Evolutionary conservation across 2,329 filamentous ascomycete genomes (phyloP).

Genomic region (Penicillium sp.): DNA sequence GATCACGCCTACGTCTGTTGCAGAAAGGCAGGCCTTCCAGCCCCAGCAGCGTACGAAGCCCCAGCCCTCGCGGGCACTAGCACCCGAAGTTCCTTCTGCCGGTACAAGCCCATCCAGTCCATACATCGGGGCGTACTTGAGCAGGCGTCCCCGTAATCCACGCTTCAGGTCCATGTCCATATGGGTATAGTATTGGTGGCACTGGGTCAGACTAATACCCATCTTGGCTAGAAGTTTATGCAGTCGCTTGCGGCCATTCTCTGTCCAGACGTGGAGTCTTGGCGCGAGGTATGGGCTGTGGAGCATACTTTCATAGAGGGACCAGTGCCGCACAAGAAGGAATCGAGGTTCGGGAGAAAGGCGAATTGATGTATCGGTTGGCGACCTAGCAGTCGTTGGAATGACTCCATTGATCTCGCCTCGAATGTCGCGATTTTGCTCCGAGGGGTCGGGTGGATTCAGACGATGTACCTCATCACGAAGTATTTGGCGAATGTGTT

Average conservation of each 20-base stretch:
- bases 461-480: slow-evolving; percentile 91
- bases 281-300: slow-evolving; percentile 95
- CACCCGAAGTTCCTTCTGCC: slow-evolving; percentile 69
- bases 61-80: slow-evolving; percentile 84
- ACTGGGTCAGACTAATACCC: slow-evolving; percentile 91
- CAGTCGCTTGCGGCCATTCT: slow-evolving; percentile 80
- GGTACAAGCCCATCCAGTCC: slow-evolving; percentile 93
- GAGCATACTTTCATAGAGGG: slow-evolving; percentile 96
- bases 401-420: slow-evolving; percentile 78
- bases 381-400: slow-evolving; percentile 81
- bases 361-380: slow-evolving; percentile 88
- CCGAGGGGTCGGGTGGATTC: slow-evolving; percentile 72
- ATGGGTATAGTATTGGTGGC: slow-evolving; percentile 92
- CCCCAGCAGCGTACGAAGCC: slow-evolving; percentile 97
- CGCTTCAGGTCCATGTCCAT: slow-evolving; percentile 98
- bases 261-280: slow-evolving; percentile 90
- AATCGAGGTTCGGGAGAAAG: slow-evolving; percentile 93
- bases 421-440: slow-evolving; percentile 61
- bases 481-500: slow-evolving; percentile 79
- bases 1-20: slow-evolving; percentile 90
- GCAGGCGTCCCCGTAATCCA: slow-evolving; percentile 77
- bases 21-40: slow-evolving; percentile 91
- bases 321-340: slow-evolving; percentile 92
- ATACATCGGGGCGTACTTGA: slow-evolving; percentile 91
- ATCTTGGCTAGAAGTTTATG: slow-evolving; percentile 97